phyloP scores from a whole-genome alignment of 495 filamentous ascomycete genomes.

The Aspergillus coremiiformis region DNA sequence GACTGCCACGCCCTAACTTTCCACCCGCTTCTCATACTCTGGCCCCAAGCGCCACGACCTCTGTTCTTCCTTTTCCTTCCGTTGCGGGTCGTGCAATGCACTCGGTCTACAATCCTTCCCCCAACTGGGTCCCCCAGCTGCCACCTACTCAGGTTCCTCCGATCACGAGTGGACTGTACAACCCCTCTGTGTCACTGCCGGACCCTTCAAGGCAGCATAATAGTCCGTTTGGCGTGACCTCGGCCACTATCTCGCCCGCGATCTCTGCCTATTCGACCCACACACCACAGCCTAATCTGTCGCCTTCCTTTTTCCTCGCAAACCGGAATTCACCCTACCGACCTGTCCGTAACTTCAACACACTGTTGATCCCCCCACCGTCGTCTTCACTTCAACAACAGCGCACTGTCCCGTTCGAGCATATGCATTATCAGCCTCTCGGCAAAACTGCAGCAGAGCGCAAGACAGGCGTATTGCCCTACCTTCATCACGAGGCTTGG shows the following conservation, averaged over 20 bases:
- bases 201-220: slow-evolving; percentile 39
- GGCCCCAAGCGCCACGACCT: slow-evolving; percentile 22
- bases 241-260: slow-evolving; percentile 34
- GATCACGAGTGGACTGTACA: slow-evolving; percentile 35
- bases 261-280: slow-evolving; percentile 36
- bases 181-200: slow-evolving; percentile 44
- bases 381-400: slow-evolving; percentile 71
- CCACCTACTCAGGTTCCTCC: slow-evolving; percentile 38
- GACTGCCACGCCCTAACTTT: slow-evolving; percentile 52
- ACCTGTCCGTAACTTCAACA: slow-evolving; percentile 81
- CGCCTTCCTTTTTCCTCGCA: slow-evolving; percentile 54
- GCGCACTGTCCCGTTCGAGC: slow-evolving; percentile 53
- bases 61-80: slow-evolving; percentile 39
- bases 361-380: slow-evolving; percentile 80
- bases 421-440: slow-evolving; percentile 95
- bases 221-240: slow-evolving; percentile 31
- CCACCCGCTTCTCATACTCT: slow-evolving; percentile 27
- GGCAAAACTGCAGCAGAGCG: slow-evolving; percentile 67
- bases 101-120: slow-evolving; percentile 49
- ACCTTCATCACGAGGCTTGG: slow-evolving; percentile 47
- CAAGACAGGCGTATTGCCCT: slow-evolving; percentile 76
- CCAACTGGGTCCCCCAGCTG: slow-evolving; percentile 40
- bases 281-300: slow-evolving; percentile 49
- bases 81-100: slow-evolving; percentile 50
- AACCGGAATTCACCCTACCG: slow-evolving; percentile 81